Evolutionary conservation across 1,284 basidiomycete species (phyloP), one percentile per base, ranked within the genome.

Genomic region (Cutaneotrichosporon sp.): DNA sequence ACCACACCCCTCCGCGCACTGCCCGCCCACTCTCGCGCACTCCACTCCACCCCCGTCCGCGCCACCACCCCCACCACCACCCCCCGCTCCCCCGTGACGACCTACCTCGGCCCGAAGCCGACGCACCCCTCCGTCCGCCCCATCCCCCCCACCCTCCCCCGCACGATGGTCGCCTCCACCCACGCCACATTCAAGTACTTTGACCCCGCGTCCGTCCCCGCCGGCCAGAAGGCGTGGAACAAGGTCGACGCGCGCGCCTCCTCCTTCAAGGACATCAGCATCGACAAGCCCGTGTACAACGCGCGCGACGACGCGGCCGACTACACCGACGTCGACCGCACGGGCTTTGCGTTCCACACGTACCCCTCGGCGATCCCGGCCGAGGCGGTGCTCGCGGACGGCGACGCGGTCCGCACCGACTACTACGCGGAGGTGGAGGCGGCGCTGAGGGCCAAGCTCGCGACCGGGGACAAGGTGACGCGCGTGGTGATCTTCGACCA

Each of bases 261-360:
- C 4, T 53, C 52, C 11, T 66, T 52, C 53, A 27, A 24, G 11
- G 47, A 27, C 4, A 16, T 50, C 29, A 16, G 13, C 2, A 10
- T 46, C 29, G 36, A 51, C 25, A 33, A 34, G 29, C 59, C 58
- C 0, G 64, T 66, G 29, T 66, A 63, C 63, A 59, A 66, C n/a
- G 64, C 64, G 18, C 64, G 64, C 20, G 61, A 58, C 38, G 33
- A 53, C 16, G 56, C 53, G 24, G 56, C 27, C 4, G 61, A 66
- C 54, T 66, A 59, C 50, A 22, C 43, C 22, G 64, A 66, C 45
- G 59, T 66, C 24, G 64, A 64, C 63, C 56, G 56, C 25, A 58
- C 64, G 0, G 64, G 64, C 25, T 66, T 66, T 11, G 64, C 64
- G 5, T 63, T 63, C 61, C 52, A 63, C 64, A 59, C 61, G 3